Percentiles rank a stretch among this genome's conserved stretches.
Evolutionary conservation across 1,284 basidiomycete genomes (phyloP).

Genomic region (Lentinus polychrous): DNA sequence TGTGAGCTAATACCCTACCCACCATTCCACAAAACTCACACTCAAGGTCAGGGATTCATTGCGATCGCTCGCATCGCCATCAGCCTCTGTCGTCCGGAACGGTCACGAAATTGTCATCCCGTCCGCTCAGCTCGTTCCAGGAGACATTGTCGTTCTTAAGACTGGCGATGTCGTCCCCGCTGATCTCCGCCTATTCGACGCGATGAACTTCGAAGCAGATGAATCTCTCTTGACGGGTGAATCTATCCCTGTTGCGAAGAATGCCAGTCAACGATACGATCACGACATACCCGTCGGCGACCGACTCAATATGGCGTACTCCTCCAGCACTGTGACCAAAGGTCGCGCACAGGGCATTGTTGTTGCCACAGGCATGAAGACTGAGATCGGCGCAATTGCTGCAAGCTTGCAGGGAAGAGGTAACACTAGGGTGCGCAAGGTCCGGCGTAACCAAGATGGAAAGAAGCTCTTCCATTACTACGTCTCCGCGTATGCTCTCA

Average conservation of each 20-base stretch:
- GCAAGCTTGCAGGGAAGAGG: conserved; percentile 69
- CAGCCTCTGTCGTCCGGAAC: too few species aligned
- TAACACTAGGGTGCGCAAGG: not conserved
- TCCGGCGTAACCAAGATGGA: conserved; percentile 32
- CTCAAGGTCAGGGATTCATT: too few species aligned
- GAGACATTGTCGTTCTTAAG: conserved; percentile 87
- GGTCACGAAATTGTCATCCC: conserved; percentile 91
- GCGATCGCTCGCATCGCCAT: too few species aligned
- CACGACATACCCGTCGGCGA: conserved; percentile 42
- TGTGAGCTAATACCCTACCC: too few species aligned
- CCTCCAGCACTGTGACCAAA: conserved; percentile 59
- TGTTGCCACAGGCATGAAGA: conserved; percentile 83
- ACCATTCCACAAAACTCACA: too few species aligned
- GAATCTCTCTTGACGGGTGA: conserved; percentile 95
- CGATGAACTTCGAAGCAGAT: conserved; percentile 87
- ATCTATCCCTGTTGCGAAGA: conserved; percentile 79
- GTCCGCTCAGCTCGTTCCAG: conserved; percentile 91
- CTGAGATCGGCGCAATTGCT: conserved; percentile 99
- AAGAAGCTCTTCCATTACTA: conserved; percentile 63
- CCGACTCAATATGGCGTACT: conserved; percentile 47
- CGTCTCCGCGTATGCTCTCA: too few species aligned
- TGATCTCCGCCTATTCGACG: conserved; percentile 77
- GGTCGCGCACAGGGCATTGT: conserved; percentile 92
- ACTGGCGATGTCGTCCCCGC: conserved; percentile 94
- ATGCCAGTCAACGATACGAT: conserved; percentile 27